Evolutionary conservation across 2,329 filamentous ascomycete genomes (phyloP).

Genomic region (Paraphoma chrysanthemicola): DNA sequence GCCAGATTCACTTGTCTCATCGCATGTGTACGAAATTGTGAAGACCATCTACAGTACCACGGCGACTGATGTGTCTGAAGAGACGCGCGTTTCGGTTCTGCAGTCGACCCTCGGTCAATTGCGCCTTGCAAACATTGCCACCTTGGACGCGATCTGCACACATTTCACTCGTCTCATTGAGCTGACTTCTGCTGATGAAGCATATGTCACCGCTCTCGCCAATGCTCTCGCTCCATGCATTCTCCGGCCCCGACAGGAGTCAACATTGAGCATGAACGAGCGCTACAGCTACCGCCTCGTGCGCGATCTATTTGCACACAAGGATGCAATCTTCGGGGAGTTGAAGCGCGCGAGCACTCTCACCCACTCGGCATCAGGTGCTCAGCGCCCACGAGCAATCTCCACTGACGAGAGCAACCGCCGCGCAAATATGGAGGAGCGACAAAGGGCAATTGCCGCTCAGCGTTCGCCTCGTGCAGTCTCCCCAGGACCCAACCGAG

Average conservation of each 20-base stretch:
- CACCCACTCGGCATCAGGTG: conserved; percentile 64
- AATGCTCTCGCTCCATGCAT: conserved; percentile 82
- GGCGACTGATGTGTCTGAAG: conserved; percentile 70
- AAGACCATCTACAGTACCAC: conserved; percentile 94
- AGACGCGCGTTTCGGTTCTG: conserved; percentile 83
- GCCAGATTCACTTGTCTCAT: conserved; percentile 94
- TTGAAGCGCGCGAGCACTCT: conserved; percentile 86
- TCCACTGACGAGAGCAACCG: conserved; percentile 96
- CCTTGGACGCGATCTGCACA: conserved; percentile 96
- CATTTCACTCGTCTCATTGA: conserved; percentile 98
- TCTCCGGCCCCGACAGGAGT: conserved; percentile 84
- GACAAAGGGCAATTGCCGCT: conserved; percentile 77
- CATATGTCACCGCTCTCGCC: conserved; percentile 78
- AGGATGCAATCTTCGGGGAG: conserved; percentile 93
- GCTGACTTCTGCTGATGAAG: conserved; percentile 91
- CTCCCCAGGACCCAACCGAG: conserved; percentile 69
- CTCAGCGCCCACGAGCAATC: conserved; percentile 78
- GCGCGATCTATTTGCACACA: conserved; percentile 90
- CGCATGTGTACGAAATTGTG: conserved; percentile 97
- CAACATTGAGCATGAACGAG: conserved; percentile 92
- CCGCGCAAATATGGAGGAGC: conserved; percentile 91
- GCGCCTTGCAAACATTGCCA: conserved; percentile 95
- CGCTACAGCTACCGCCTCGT: conserved; percentile 90
- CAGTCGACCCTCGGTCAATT: conserved; percentile 96
- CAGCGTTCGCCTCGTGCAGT: conserved; percentile 71